Conservation (phyloP, 495 filamentous ascomycete species). For the Talaromyces thailandensis region DNA sequence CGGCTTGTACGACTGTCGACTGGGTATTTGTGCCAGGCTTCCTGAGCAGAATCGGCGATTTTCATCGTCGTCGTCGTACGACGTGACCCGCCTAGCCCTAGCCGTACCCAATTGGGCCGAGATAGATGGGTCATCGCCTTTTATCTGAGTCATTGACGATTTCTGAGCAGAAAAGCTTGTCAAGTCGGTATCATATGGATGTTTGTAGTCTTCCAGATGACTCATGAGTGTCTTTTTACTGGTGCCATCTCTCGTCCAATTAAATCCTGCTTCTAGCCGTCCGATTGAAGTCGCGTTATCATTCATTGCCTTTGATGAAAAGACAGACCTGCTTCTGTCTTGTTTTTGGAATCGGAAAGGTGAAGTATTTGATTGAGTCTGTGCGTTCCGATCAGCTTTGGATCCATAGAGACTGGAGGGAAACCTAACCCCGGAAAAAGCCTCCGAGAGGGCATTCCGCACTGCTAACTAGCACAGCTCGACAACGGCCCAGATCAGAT, state of each 20-base stretch:
- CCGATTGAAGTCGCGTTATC: neutral
- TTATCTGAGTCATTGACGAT: neutral
- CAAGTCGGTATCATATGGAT: neutral
- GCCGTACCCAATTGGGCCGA: neutral
- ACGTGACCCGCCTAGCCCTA: neutral
- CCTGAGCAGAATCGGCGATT: neutral
- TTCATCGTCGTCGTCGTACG: neutral
- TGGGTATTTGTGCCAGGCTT: neutral
- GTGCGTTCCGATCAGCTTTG: no score
- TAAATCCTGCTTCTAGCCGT: neutral
- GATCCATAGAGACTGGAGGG: no score
- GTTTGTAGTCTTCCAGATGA: neutral
- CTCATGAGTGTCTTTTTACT: neutral
- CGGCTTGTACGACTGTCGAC: neutral
- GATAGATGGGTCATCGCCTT: neutral
- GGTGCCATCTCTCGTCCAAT: neutral
- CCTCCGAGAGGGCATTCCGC: no score
- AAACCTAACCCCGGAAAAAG: no score
- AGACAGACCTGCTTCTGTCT: neutral
- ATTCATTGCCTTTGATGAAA: neutral
- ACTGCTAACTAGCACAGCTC: neutral
- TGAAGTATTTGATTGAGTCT: neutral
- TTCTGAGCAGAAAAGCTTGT: neutral
- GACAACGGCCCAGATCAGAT: neutral
- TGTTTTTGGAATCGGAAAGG: neutral